phyloP scores from a whole-genome alignment of 2,329 filamentous ascomycete genomes.

The Cadophora sp. region DNA sequence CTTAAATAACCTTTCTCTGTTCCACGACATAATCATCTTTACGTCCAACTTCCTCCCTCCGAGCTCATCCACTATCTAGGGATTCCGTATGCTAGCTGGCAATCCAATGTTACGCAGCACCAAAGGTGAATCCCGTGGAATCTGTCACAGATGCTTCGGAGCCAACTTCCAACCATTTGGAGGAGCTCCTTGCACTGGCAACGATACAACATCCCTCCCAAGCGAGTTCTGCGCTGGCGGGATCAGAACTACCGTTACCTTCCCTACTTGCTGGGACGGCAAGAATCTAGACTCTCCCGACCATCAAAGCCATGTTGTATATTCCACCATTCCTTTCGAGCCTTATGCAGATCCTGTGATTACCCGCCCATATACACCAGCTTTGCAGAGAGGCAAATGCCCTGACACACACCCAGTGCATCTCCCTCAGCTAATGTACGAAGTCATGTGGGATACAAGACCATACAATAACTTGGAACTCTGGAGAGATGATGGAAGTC shows the following conservation, averaged over 20 bases:
- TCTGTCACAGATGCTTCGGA: slow-evolving; percentile 62
- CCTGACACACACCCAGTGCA: slow-evolving; percentile 59
- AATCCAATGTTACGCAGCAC: slow-evolving; percentile 48
- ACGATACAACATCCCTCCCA: slow-evolving; percentile 58
- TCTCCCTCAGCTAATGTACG: slow-evolving; percentile 64
- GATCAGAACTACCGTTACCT: slow-evolving; percentile 60
- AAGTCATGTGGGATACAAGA: slow-evolving; percentile 61
- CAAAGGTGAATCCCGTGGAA: slow-evolving; percentile 54
- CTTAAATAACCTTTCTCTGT: neutral
- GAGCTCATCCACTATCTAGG: slow-evolving; percentile 38
- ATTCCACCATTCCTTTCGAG: slow-evolving; percentile 50
- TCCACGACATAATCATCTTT: no score
- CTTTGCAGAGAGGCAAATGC: slow-evolving; percentile 45
- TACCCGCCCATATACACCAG: slow-evolving; percentile 46
- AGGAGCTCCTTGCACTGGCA: slow-evolving; percentile 45
- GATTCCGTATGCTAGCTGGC: slow-evolving; percentile 55
- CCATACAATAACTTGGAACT: slow-evolving; percentile 53
- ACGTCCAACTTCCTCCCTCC: no score
- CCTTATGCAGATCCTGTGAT: slow-evolving; percentile 42
- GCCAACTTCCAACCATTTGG: slow-evolving; percentile 39
- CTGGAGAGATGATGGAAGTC: slow-evolving; percentile 53
- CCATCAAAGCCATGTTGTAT: slow-evolving; percentile 63
- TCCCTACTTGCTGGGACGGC: slow-evolving; percentile 69
- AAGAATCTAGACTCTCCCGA: slow-evolving; percentile 59
- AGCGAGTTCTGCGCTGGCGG: slow-evolving; percentile 58